phyloP scores from a whole-genome alignment of 2,329 filamentous ascomycete genomes.

The Didymella lethalis region DNA sequence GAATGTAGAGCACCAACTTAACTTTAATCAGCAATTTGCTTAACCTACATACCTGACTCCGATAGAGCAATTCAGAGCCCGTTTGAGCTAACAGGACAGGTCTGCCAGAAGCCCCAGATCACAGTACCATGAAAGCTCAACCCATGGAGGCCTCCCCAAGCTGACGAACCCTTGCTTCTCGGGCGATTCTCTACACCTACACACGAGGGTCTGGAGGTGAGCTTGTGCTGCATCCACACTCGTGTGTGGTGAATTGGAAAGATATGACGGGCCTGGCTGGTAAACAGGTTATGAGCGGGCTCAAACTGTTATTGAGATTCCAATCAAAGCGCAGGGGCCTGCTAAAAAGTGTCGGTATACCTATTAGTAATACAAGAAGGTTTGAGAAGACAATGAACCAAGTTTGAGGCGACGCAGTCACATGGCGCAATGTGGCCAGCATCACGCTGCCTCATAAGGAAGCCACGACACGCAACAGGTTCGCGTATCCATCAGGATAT shows the following conservation, averaged over 20 bases:
- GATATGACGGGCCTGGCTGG: no score
- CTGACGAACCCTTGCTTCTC: neutral
- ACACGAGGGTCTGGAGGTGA: neutral
- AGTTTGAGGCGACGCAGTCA: neutral
- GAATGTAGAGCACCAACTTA: no score
- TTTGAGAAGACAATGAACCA: neutral
- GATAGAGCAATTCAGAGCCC: neutral
- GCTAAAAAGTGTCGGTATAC: neutral
- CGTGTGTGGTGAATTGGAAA: neutral
- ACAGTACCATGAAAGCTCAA: neutral
- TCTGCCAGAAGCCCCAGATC: neutral
- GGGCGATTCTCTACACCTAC: neutral
- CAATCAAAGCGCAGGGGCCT: neutral
- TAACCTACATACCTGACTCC: neutral
- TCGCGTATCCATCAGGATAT: neutral
- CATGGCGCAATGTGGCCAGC: neutral
- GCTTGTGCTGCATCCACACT: no score
- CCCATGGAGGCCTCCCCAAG: neutral
- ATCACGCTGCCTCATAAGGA: neutral
- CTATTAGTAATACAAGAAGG: neutral
- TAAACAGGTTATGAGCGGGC: no score
- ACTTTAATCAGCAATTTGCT: neutral
- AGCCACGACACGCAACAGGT: neutral
- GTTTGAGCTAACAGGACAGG: neutral
- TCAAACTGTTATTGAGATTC: neutral